These are phyloP conservation scores for Thelonectria rubi DNA, from an alignment of 2,329 filamentous ascomycete species.

Conservation along the genomic window DNA sequence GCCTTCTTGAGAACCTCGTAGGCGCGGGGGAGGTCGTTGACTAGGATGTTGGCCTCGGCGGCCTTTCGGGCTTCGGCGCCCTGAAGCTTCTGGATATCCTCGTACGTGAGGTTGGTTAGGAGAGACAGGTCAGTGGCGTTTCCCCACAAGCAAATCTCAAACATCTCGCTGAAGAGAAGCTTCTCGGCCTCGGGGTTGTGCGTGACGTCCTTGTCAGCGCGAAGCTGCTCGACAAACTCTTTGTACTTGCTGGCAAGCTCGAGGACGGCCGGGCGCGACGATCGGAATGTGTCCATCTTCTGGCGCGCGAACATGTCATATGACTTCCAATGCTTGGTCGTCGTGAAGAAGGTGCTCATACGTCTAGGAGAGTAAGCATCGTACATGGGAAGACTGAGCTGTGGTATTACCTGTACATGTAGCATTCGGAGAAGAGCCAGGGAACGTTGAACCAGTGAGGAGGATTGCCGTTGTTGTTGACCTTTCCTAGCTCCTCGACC, in stretches of 20 bases:
- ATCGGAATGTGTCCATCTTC: constrained; percentile 92
- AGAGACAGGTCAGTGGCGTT: constrained; percentile 96
- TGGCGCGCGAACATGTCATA: constrained; percentile 92
- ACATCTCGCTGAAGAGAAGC: constrained; percentile 89
- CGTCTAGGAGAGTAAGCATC: constrained; percentile 59
- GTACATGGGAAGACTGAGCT: background rate
- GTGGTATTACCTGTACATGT: constrained; percentile 76
- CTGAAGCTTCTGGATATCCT: constrained; percentile 97
- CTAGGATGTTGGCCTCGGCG: constrained; percentile 89
- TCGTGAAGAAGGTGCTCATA: constrained; percentile 79
- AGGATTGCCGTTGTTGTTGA: constrained; percentile 43
- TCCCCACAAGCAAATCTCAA: constrained; percentile 95
- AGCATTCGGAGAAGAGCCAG: constrained; percentile 95
- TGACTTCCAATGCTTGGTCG: constrained; percentile 82
- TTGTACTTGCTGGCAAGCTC: constrained; percentile 84
- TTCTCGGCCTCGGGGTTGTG: constrained; percentile 74
- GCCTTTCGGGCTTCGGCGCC: constrained; percentile 86
- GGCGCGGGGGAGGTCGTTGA: constrained; percentile 81
- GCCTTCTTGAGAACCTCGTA: constrained; percentile 75
- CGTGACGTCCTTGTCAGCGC: constrained; percentile 59
- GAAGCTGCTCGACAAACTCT: constrained; percentile 74
- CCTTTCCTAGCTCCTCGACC: constrained; percentile 71
- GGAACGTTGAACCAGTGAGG: constrained; percentile 84
- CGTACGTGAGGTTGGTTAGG: constrained; percentile 87
- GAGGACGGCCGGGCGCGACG: constrained; percentile 84